A percentile compares a stretch with the other conserved stretches of the same genome.
phyloP scores from a whole-genome alignment of 306 rosid genomes.

The Medicago ruthenica region DNA sequence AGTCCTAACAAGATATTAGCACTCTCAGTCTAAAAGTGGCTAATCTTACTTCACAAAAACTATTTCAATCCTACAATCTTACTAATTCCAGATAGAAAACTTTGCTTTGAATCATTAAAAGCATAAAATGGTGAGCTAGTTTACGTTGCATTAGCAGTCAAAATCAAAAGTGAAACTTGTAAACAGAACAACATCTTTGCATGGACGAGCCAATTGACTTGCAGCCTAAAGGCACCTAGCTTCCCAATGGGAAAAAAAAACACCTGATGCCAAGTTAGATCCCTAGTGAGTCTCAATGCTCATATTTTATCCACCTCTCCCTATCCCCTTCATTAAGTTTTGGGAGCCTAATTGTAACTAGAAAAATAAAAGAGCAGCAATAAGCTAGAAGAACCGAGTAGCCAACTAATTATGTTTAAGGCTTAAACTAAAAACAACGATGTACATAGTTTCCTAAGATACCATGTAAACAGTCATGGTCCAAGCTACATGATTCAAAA shows the following conservation, averaged over 20 bases:
- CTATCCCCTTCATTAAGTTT: slow-evolving; percentile 25
- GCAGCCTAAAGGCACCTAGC: slow-evolving; percentile 25
- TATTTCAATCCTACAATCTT: slow-evolving; percentile 28
- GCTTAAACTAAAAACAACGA: slow-evolving; percentile 36
- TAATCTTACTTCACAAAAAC: slow-evolving; percentile 21
- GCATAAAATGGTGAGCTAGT: slow-evolving; percentile 5
- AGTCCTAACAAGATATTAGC: slow-evolving; percentile 8
- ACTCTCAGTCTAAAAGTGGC: slow-evolving; percentile 14
- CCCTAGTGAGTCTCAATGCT: slow-evolving; percentile 1
- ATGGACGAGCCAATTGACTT: slow-evolving; percentile 13
- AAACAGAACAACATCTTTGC: slow-evolving; percentile 18
- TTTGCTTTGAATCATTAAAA: slow-evolving; percentile 9
- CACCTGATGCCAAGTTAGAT: slow-evolving; percentile 9
- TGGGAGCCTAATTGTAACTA: slow-evolving; percentile 2
- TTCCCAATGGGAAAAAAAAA: slow-evolving; percentile 1
- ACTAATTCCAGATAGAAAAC: slow-evolving; percentile 24
- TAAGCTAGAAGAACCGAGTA: not conserved
- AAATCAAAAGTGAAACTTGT: slow-evolving; percentile 37
- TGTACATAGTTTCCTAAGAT: slow-evolving; percentile 34
- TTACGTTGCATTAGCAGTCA: slow-evolving; percentile 33
- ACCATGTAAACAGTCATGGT: slow-evolving; percentile 27
- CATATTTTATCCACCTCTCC: no score
- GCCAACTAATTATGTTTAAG: slow-evolving; percentile 15
- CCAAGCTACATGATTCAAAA: slow-evolving; percentile 29
- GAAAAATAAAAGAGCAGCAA: slow-evolving; percentile 12